Base-by-base conservation (phyloP, 768 basidiomycete species). In the Boletus rufocinnamomeus region DNA sequence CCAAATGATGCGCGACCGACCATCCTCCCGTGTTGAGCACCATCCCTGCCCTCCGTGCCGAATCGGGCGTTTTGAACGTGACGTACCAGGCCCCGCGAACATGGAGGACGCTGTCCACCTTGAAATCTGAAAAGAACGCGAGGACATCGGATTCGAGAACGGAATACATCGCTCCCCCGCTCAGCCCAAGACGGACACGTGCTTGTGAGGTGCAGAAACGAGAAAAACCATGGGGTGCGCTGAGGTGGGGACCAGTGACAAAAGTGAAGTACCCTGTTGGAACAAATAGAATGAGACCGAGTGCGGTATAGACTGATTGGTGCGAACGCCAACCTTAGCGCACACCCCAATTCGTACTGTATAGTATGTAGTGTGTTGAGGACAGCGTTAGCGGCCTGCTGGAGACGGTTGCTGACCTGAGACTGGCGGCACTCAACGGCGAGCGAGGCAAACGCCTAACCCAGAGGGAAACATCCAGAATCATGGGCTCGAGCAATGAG, bases 81-180 rank as follows among this genome's bases (percentile, higher is more conserved):
- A 95, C 81, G 68, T 94, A 95, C 79, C 91, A 9, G 30, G 30
- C 9, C 30, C 30, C 30, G 9, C 30, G 2, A 30, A 10, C 9
- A 30, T 5, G 27, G 27, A 27, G 27, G 27, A 27, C 30, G 80
- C 84, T 80, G 50, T 92, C 84, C n/a, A 89, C 82, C 60, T 84
- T 79, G 73, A 93, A 93, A 50, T 79, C 82, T 38, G 80, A 78
- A 68, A 30, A 30, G 7, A 9, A 30, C 30, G 30, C 30, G 59
- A 73, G 68, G n/a, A 95, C 84, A 60, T 89, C 85, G 38, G 84
- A 85, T 67, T 90, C 88, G 56, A 74, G 74, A 49, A 88, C 81
- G 16, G 76, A 76, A 51, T 77, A 79, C 48, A 81, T 75, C 34
- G 78, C 68, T 9, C 68, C 73, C 3, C 75, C 78, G 48, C 78